Evolutionary conservation across 352 stramenopile species (phyloP).

Genomic region (Elongisporangium undulatum): DNA sequence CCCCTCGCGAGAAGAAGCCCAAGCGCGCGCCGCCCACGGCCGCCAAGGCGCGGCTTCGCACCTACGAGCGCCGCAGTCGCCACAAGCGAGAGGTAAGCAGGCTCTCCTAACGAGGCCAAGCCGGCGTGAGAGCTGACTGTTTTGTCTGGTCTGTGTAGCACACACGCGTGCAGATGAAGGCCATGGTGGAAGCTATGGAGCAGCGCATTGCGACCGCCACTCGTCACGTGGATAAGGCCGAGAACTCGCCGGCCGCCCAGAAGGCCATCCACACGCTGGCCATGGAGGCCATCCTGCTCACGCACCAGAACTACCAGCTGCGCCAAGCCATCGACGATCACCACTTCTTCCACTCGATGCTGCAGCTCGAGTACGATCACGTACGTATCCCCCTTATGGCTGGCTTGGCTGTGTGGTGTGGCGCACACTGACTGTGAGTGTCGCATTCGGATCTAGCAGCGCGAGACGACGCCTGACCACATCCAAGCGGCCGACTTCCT

Average conservation of each 20-base stretch:
- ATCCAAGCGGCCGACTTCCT: slow-evolving; percentile 18
- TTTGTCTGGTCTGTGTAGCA: slow-evolving; percentile 18
- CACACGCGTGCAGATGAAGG: slow-evolving; percentile 52
- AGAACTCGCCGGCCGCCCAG: slow-evolving; percentile 7
- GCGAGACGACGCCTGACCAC: slow-evolving; percentile 26
- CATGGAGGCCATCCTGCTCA: slow-evolving; percentile 36
- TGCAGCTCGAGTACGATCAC: slow-evolving; percentile 56
- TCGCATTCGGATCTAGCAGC: slow-evolving; percentile 8
- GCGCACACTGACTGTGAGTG: not conserved
- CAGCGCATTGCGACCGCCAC: slow-evolving; percentile 25
- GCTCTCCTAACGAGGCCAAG: slow-evolving; percentile 4
- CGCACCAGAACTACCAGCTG: slow-evolving; percentile 50
- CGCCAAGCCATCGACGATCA: slow-evolving; percentile 43
- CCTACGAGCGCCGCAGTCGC: slow-evolving; percentile 49
- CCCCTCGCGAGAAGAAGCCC: slow-evolving; percentile 28
- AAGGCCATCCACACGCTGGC: slow-evolving; percentile 30
- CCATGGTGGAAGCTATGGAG: slow-evolving; percentile 32
- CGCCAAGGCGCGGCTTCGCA: slow-evolving; percentile 38
- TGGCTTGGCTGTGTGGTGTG: not conserved
- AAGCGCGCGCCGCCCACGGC: slow-evolving; percentile 31
- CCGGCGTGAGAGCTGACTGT: slow-evolving; percentile 1
- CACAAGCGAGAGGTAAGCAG: slow-evolving; percentile 39
- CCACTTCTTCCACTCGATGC: slow-evolving; percentile 55
- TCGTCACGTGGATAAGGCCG: slow-evolving; percentile 6
- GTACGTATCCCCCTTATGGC: slow-evolving; percentile 19